These are phyloP conservation scores for Phytopythium ostracodes DNA, from an alignment of 352 stramenopile genomes.

Conservation along the genomic window DNA sequence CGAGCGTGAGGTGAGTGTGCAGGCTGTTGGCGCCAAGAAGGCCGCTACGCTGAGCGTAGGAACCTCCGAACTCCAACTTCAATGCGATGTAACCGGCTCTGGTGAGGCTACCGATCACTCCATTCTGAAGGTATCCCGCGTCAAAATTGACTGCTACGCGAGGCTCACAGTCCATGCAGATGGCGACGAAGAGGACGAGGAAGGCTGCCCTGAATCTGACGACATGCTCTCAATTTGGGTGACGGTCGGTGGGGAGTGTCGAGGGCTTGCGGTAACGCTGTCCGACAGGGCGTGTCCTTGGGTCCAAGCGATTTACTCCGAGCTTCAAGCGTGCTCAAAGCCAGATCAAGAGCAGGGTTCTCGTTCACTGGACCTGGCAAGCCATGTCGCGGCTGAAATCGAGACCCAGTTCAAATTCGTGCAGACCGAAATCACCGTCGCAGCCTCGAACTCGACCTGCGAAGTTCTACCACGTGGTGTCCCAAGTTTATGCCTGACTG, in stretches of 20 bases:
- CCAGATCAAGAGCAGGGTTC: neutral
- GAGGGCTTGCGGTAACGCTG: slow-evolving; percentile 17
- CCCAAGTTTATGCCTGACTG: slow-evolving; percentile 32
- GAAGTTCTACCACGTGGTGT: slow-evolving; percentile 40
- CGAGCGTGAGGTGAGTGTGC: neutral
- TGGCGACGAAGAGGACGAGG: slow-evolving; percentile 7
- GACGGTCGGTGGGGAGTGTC: slow-evolving; percentile 16
- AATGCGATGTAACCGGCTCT: neutral
- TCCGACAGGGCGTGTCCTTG: slow-evolving; percentile 18
- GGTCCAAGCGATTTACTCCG: neutral
- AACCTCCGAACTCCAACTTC: neutral
- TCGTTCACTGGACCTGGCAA: neutral
- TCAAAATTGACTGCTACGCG: neutral
- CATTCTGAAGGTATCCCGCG: neutral
- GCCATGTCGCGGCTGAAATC: slow-evolving; percentile 27
- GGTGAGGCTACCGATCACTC: neutral
- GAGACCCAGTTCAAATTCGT: slow-evolving; percentile 61
- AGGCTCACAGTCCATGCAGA: neutral
- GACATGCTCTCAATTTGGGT: slow-evolving; percentile 7
- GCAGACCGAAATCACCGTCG: slow-evolving; percentile 35
- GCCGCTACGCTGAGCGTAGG: neutral
- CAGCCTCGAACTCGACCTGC: slow-evolving; percentile 30
- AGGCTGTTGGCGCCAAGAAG: neutral
- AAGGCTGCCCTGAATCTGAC: neutral
- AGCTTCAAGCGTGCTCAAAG: neutral